Percentiles rank a stretch among this genome's conserved stretches.
Evolutionary conservation across 1,139 yeast species (phyloP).

Genomic region (Saccharomycopsis hybrid): DNA sequence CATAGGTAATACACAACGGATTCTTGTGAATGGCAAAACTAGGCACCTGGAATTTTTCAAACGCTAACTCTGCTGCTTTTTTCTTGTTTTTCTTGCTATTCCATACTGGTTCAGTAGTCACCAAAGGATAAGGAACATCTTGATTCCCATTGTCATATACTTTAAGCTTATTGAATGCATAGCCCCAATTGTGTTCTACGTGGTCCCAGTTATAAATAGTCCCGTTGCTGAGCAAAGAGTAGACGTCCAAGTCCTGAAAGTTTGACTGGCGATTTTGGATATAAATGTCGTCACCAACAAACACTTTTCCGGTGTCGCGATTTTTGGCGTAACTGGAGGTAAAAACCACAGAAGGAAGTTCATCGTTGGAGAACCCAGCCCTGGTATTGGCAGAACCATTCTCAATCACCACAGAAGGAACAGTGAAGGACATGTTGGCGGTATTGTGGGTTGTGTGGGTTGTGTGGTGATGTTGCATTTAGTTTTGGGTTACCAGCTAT

Average conservation of each 20-base stretch:
- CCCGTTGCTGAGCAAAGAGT: slow-evolving; percentile 61
- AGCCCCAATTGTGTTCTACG: slow-evolving; percentile 51
- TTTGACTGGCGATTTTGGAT: slow-evolving; percentile 30
- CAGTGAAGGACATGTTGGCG: slow-evolving; percentile 23
- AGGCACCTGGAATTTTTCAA: slow-evolving; percentile 60
- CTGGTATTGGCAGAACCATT: slow-evolving; percentile 59
- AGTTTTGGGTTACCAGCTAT: no score
- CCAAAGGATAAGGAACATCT: slow-evolving; percentile 52
- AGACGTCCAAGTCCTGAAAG: slow-evolving; percentile 39
- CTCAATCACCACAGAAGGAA: slow-evolving; percentile 63
- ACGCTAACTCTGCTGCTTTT: slow-evolving; percentile 53
- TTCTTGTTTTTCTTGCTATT: slow-evolving; percentile 46
- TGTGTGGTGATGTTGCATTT: no score
- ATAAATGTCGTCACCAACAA: slow-evolving; percentile 49
- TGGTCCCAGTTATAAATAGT: slow-evolving; percentile 60
- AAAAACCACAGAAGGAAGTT: slow-evolving; percentile 53
- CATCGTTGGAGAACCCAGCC: slow-evolving; percentile 66
- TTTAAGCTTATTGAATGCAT: slow-evolving; percentile 46
- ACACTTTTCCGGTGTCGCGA: slow-evolving; percentile 31
- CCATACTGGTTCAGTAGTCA: slow-evolving; percentile 62
- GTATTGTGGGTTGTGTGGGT: no score
- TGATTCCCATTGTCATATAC: slow-evolving; percentile 27
- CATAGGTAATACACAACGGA: slow-evolving; percentile 64
- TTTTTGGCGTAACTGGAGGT: slow-evolving; percentile 48
- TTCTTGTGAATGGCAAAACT: slow-evolving; percentile 61